phyloP scores from a whole-genome alignment of 768 basidiomycete genomes.

The Podaxis sp. region DNA sequence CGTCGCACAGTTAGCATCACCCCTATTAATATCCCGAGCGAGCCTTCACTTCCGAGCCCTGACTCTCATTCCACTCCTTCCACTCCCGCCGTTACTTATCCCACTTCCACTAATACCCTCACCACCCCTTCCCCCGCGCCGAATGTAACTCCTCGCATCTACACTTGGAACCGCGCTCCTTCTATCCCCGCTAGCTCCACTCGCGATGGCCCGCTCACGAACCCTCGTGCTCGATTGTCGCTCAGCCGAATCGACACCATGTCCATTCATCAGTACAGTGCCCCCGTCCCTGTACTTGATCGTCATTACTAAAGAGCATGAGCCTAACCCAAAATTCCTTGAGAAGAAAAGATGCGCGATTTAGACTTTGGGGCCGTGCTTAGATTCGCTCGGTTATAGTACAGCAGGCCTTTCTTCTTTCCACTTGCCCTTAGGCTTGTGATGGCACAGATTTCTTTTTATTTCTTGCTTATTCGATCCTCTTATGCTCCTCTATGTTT shows the following conservation, averaged over 20 bases:
- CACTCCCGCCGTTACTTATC: constrained; percentile 25
- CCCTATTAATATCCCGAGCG: constrained; percentile 33
- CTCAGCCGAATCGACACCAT: constrained; percentile 47
- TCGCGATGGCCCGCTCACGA: constrained; percentile 51
- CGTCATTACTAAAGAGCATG: constrained; percentile 19
- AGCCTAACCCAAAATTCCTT: neutral
- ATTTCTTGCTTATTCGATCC: constrained; percentile 4
- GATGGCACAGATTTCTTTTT: neutral
- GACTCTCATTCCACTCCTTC: constrained; percentile 27
- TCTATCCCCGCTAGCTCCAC: constrained; percentile 34
- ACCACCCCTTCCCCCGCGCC: constrained; percentile 56
- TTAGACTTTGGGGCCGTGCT: neutral
- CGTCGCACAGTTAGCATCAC: constrained; percentile 34
- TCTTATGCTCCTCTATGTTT: constrained; percentile 10
- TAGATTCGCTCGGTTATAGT: neutral
- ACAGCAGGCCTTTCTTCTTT: neutral
- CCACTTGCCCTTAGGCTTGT: constrained; percentile 9
- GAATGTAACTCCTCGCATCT: constrained; percentile 55
- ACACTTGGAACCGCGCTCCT: constrained; percentile 46
- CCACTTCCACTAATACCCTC: constrained; percentile 24
- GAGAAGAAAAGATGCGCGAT: constrained; percentile 2
- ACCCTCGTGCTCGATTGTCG: constrained; percentile 58
- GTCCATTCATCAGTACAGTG: constrained; percentile 12
- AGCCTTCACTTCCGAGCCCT: constrained; percentile 31
- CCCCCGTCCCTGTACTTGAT: constrained; percentile 42